Percentiles rank a stretch among this genome's conserved stretches.
These are phyloP conservation scores for Anthracocystis setariae DNA, from an alignment of 1,284 basidiomycete genomes.

Conservation along the genomic window DNA sequence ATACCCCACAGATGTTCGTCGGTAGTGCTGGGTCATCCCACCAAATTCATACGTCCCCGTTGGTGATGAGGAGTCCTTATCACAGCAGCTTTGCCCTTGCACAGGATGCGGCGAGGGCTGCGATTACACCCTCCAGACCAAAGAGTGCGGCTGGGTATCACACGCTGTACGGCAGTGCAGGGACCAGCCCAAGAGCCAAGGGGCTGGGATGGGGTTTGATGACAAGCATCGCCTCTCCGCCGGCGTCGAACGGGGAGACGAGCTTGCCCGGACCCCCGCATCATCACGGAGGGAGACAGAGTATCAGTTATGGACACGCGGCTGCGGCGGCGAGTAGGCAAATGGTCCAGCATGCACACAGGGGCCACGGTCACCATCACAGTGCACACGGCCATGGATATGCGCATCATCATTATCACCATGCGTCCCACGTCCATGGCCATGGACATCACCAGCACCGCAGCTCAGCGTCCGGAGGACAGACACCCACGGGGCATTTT, in stretches of 20 bases:
- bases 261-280: neutral
- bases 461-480: conserved; percentile 1
- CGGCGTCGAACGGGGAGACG: conserved; percentile 3
- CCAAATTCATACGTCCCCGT: conserved; percentile 41
- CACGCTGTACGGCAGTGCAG: conserved; percentile 28
- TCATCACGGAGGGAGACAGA: conserved; percentile 9
- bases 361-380: conserved; percentile 14
- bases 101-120: conserved; percentile 39
- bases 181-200: conserved; percentile 55
- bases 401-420: conserved; percentile 26
- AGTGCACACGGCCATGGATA: conserved; percentile 14
- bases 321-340: conserved; percentile 32
- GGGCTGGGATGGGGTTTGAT: conserved; percentile 59
- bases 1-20: conserved; percentile 45
- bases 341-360: conserved; percentile 12
- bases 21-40: conserved; percentile 48
- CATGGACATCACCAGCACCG: conserved; percentile 16
- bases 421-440: conserved; percentile 16
- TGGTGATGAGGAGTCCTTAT: conserved; percentile 41
- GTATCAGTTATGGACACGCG: conserved; percentile 48
- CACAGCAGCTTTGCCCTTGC: conserved; percentile 42
- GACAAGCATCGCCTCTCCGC: conserved; percentile 47
- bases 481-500: conserved; percentile 18
- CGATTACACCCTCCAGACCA: conserved; percentile 37
- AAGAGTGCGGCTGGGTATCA: conserved; percentile 42